Evolutionary conservation across 1,284 basidiomycete genomes (phyloP), one percentile per base, ranked within the genome.

Genomic region (Cutaneotrichosporon dermatis): DNA sequence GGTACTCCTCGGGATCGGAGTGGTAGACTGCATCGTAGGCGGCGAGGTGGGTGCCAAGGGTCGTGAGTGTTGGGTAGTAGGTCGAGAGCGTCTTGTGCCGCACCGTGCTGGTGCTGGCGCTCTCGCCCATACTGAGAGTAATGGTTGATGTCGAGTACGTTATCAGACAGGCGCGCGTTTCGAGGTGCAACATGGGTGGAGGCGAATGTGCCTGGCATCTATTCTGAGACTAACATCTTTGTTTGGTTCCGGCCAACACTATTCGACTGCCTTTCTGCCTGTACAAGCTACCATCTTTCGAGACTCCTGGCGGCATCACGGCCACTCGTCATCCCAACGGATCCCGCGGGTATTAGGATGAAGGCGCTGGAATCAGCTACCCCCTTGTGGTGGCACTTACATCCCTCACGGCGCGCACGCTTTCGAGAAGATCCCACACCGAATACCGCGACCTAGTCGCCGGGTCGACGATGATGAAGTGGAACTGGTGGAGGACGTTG

Each of bases 11-110:
- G 0, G 66, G 55, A 55, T 76, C 72, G 13, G 42, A 62, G 44
- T 58, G 25, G 45, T 61, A 63, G 8, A 53, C 36, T 3, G 25
- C 25, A 25, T 25, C 25, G 25, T 67, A 41, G 25, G 34, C 41
- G 25, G 43, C 12, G 10, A 73, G 57, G 50, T 64, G 60, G 13
- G 48, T 45, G 12, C 54, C 51, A 7, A 76, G 67, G 0, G 64
- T 67, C 40, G 60, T 45, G 8, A 75, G 52, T 1, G 42, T 54
- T 11, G 69, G 55, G 60, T 71, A 76, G 58, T 71, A 77, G 1
- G 69, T 69, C 9, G 72, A 74, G 4, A 75, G 67, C 4, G 71
- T 76, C 58, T 76, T 76, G 66, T 77, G 75, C 25, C 61, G 51
- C 42, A 66, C 37, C 4, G 55, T 4, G 4, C 33, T 16, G 2